Evolutionary conservation across 371 early-diverging fungal genomes (phyloP).

Genomic region (Aphelidium insulamus): DNA sequence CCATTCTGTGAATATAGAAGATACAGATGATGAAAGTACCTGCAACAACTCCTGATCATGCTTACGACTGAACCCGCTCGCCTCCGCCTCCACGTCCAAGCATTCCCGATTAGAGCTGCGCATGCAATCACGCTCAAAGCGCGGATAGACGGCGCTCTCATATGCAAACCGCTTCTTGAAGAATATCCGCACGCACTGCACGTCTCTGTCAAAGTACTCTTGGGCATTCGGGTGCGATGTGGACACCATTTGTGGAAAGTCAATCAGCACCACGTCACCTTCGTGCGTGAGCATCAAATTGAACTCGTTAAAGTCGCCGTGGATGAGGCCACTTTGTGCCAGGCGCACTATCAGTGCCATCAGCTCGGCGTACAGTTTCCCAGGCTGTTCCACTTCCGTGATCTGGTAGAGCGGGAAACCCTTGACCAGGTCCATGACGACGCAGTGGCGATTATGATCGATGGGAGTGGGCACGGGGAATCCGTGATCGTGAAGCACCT

Average conservation of each 20-base stretch:
- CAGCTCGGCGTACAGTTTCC: constrained; percentile 71
- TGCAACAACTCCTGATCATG: constrained; percentile 67
- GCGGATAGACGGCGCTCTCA: constrained; percentile 69
- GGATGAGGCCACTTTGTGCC: constrained; percentile 89
- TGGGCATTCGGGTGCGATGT: constrained; percentile 85
- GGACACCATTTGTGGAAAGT: constrained; percentile 99
- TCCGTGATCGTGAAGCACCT: constrained; percentile 70
- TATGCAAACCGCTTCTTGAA: constrained; percentile 76
- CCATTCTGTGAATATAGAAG: too few relatives aligned
- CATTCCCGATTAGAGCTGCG: constrained; percentile 60
- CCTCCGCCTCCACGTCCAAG: constrained; percentile 87
- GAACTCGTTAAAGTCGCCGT: constrained; percentile 99
- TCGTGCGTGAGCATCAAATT: constrained; percentile 82
- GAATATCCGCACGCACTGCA: constrained; percentile 86
- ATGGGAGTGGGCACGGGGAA: constrained; percentile 90
- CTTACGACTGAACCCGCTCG: constrained; percentile 79
- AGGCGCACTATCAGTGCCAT: constrained; percentile 89
- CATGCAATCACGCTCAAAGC: constrained; percentile 57
- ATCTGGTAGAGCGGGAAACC: constrained; percentile 85
- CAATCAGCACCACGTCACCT: constrained; percentile 69
- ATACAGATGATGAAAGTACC: constrained; percentile 9
- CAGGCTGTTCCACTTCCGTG: constrained; percentile 58
- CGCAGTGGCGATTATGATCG: constrained; percentile 86
- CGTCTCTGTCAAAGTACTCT: constrained; percentile 95
- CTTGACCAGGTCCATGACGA: constrained; percentile 92